Conservation (phyloP, 2,329 filamentous ascomycete genomes). For the Elsinoe perseae region DNA sequence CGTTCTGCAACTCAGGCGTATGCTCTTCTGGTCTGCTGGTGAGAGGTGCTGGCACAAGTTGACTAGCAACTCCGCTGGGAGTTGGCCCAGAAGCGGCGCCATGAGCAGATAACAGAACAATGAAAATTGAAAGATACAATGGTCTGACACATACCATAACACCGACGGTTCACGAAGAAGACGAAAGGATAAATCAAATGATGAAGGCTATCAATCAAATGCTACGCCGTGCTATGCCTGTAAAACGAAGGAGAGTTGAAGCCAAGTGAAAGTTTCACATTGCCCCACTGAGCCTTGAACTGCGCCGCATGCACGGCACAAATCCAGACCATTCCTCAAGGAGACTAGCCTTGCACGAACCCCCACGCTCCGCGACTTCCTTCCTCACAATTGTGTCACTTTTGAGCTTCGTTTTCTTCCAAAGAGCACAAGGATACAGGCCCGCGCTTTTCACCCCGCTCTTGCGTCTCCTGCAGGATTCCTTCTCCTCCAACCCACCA, state of each 20-base stretch:
- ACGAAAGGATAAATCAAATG: no score
- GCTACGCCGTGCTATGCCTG: no score
- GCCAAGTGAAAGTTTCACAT: no score
- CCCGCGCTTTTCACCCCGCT: conserved; percentile 4
- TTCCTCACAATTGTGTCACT: not conserved
- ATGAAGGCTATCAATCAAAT: no score
- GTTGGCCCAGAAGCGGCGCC: not conserved
- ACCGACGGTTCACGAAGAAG: no score
- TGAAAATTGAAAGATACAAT: no score
- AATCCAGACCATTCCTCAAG: no score
- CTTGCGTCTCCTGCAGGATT: conserved; percentile 22
- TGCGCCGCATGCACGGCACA: no score
- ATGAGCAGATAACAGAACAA: not conserved
- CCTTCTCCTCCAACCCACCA: conserved; percentile 53
- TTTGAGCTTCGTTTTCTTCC: not conserved
- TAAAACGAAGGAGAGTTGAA: no score
- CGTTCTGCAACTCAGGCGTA: not conserved
- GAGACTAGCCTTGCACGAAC: no score
- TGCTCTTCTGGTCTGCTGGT: not conserved
- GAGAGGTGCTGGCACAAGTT: not conserved
- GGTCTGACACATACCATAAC: no score
- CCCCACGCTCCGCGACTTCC: conserved; percentile 1
- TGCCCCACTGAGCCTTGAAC: no score
- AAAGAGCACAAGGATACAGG: not conserved
- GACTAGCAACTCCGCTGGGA: not conserved